Conservation (phyloP, 2,329 filamentous ascomycete genomes). For the Xylaria sp. region DNA sequence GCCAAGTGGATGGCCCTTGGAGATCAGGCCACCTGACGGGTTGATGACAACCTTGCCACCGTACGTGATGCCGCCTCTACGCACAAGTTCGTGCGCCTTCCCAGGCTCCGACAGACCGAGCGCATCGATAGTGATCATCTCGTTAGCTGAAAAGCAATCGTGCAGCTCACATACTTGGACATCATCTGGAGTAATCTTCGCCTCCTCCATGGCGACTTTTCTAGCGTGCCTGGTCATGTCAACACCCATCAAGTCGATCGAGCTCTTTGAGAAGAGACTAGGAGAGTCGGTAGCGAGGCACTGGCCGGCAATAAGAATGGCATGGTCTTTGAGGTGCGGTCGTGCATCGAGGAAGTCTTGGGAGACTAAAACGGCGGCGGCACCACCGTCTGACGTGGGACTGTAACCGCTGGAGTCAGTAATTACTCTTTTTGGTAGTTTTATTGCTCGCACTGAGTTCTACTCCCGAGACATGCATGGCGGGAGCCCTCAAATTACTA, state of each 20-base stretch:
- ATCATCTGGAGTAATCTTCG: conserved; percentile 69
- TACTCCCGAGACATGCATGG: too few species aligned
- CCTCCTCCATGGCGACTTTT: conserved; percentile 73
- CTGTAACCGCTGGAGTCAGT: too few species aligned
- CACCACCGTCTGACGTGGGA: conserved; percentile 91
- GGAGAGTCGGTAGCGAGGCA: conserved; percentile 84
- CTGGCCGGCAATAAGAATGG: conserved; percentile 89
- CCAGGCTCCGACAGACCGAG: conserved; percentile 79
- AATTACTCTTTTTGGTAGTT: too few species aligned
- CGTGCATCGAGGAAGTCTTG: conserved; percentile 85
- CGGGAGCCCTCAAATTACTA: too few species aligned
- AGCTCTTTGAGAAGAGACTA: conserved; percentile 74
- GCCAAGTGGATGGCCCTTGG: conserved; percentile 92
- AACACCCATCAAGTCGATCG: conserved; percentile 89
- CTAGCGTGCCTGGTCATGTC: conserved; percentile 80
- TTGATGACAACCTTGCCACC: conserved; percentile 85
- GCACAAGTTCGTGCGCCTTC: conserved; percentile 90
- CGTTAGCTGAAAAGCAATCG: conserved; percentile 95
- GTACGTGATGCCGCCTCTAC: conserved; percentile 88
- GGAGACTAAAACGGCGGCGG: conserved; percentile 86
- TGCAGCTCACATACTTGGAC: conserved; percentile 89
- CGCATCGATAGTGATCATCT: conserved; percentile 89
- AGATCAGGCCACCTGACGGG: conserved; percentile 91
- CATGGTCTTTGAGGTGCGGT: conserved; percentile 80
- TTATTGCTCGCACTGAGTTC: too few species aligned